A percentile compares a stretch with the other conserved stretches of the same genome.
Conservation (phyloP, 2,329 filamentous ascomycete genomes). For the Exophiala dermatitidis region DNA sequence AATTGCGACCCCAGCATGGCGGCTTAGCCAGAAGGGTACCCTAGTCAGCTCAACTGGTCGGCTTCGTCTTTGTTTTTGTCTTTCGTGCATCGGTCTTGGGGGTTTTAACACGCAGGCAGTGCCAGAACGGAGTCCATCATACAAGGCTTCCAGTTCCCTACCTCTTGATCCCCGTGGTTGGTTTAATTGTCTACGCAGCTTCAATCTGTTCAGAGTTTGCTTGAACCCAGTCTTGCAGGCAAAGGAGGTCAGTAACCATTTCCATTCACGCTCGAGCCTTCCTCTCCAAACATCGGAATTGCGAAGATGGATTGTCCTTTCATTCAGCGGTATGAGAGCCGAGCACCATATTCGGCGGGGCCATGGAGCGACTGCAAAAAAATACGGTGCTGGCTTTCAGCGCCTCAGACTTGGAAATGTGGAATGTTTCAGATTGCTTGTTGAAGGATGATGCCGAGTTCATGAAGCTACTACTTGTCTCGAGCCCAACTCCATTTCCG, state of each 20-base stretch:
- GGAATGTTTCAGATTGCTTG: too few relatives aligned
- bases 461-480: too few relatives aligned
- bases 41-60: conserved; percentile 17
- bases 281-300: too few relatives aligned
- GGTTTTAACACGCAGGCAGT: not conserved
- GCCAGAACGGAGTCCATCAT: too few relatives aligned
- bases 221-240: not conserved
- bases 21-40: conserved; percentile 5
- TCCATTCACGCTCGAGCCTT: not conserved
- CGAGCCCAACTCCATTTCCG: too few relatives aligned
- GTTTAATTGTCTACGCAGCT: not conserved
- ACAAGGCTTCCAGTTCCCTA: too few relatives aligned
- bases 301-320: not conserved
- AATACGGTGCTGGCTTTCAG: not conserved
- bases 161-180: too few relatives aligned
- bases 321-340: not conserved
- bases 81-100: conserved; percentile 8
- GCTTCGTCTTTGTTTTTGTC: conserved; percentile 23
- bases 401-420: too few relatives aligned
- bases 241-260: conserved; percentile 6
- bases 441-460: too few relatives aligned
- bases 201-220: not conserved
- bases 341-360: not conserved
- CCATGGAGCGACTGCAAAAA: not conserved
- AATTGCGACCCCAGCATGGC: conserved; percentile 10